phyloP scores from a whole-genome alignment of 805 yeast species.

The Candida sanyiensis region DNA sequence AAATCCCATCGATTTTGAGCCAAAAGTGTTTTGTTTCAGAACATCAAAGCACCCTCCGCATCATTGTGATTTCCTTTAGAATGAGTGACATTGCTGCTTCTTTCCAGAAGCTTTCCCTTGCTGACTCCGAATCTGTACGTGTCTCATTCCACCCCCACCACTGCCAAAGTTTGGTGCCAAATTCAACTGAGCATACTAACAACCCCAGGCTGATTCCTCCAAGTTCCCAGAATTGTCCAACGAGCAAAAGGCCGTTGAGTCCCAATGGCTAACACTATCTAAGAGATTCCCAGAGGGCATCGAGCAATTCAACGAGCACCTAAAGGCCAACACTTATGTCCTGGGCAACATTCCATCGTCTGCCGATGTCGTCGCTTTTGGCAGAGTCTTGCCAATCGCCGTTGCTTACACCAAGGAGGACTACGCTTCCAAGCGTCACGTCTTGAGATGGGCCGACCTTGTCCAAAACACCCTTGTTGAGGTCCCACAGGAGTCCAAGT shows the following conservation, averaged over 20 bases:
- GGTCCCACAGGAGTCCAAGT: slow-evolving; percentile 47
- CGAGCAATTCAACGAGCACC: slow-evolving; percentile 58
- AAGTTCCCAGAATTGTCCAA: slow-evolving; percentile 23
- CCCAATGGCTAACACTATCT: slow-evolving; percentile 79
- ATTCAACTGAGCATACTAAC: slow-evolving; percentile 4
- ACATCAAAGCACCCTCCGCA: not conserved
- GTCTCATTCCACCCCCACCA: not conserved
- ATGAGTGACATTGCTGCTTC: slow-evolving; percentile 29
- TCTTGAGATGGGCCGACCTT: slow-evolving; percentile 88
- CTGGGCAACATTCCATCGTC: slow-evolving; percentile 60
- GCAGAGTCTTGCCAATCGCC: slow-evolving; percentile 56
- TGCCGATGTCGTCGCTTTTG: slow-evolving; percentile 69
- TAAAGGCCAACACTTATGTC: slow-evolving; percentile 67
- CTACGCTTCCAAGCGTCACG: slow-evolving; percentile 66
- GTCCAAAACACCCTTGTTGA: slow-evolving; percentile 63
- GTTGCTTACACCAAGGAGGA: slow-evolving; percentile 48
- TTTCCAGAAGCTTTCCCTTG: slow-evolving; percentile 27
- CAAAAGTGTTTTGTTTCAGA: too few relatives aligned
- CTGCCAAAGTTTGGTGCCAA: not conserved
- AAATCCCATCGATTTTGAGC: not conserved
- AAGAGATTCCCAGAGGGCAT: slow-evolving; percentile 49
- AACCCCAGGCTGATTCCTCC: slow-evolving; percentile 20
- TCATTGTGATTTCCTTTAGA: not conserved
- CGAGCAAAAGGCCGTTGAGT: slow-evolving; percentile 62
- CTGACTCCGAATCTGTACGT: slow-evolving; percentile 20